These are phyloP conservation scores for Daldinia grandis DNA, from an alignment of 495 filamentous ascomycete species.

Conservation along the genomic window DNA sequence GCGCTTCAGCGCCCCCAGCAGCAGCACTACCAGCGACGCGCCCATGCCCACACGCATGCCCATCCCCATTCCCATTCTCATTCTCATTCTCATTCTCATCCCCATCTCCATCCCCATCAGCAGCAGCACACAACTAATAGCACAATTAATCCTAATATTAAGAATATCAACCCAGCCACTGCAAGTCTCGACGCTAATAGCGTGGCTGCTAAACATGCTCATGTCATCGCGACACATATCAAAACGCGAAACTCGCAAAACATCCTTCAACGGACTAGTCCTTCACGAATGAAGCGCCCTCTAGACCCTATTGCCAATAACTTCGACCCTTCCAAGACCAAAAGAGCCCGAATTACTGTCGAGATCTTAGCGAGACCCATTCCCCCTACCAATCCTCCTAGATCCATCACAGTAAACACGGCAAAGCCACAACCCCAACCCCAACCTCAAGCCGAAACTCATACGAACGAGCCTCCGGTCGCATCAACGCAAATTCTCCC, in stretches of 20 bases:
- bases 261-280: constrained; percentile 32
- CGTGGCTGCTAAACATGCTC: constrained; percentile 32
- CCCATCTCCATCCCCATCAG: constrained; percentile 18
- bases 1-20: constrained; percentile 42
- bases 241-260: constrained; percentile 41
- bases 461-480: constrained; percentile 34
- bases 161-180: constrained; percentile 4
- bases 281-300: constrained; percentile 47
- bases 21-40: constrained; percentile 38
- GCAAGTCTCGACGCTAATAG: constrained; percentile 25
- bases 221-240: constrained; percentile 37
- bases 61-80: constrained; percentile 11
- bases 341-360: constrained; percentile 50
- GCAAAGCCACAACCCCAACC: not conserved
- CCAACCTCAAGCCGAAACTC: constrained; percentile 37
- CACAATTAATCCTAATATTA: not conserved
- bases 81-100: no score
- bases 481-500: constrained; percentile 24
- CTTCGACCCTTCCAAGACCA: constrained; percentile 47
- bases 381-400: constrained; percentile 35
- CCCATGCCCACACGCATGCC: not conserved
- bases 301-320: constrained; percentile 46
- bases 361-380: constrained; percentile 49
- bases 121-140: constrained; percentile 29
- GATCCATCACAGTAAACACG: constrained; percentile 42